These are phyloP conservation scores for Paratinospora sagittata DNA, from an alignment of 164 flowering plant species.

Conservation along the genomic window DNA sequence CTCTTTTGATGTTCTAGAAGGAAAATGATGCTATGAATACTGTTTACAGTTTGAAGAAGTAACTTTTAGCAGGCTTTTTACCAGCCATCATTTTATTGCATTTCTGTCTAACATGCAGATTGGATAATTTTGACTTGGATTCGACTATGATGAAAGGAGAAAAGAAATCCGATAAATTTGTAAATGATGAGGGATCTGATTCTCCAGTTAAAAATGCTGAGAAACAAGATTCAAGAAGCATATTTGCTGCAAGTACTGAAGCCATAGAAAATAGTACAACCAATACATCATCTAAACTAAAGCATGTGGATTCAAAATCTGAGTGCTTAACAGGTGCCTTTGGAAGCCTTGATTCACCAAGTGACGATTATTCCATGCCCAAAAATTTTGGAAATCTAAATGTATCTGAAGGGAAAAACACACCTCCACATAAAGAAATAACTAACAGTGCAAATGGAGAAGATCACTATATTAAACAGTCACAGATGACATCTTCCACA, in stretches of 20 bases:
- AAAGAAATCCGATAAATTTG: slow-evolving; percentile 24
- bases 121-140: slow-evolving; percentile 54
- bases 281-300: slow-evolving; percentile 18
- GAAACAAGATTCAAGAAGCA: slow-evolving; percentile 20
- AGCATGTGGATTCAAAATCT: slow-evolving; percentile 21
- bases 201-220: slow-evolving; percentile 11
- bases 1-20: neutral
- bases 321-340: slow-evolving; percentile 11
- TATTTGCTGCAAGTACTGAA: slow-evolving; percentile 15
- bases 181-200: slow-evolving; percentile 14
- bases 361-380: slow-evolving; percentile 21
- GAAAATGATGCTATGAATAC: neutral
- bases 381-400: slow-evolving; percentile 15
- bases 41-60: neutral
- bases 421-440: slow-evolving; percentile 21
- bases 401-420: slow-evolving; percentile 12
- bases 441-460: slow-evolving; percentile 16
- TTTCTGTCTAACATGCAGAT: slow-evolving; percentile 29
- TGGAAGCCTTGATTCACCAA: slow-evolving; percentile 16
- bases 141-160: slow-evolving; percentile 33
- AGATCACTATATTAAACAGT: slow-evolving; percentile 12
- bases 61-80: neutral
- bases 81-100: neutral
- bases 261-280: slow-evolving; percentile 17
- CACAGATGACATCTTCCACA: slow-evolving; percentile 14